Conservation (phyloP, 805 yeast species). For the Grigorovia yakushimaensis region DNA sequence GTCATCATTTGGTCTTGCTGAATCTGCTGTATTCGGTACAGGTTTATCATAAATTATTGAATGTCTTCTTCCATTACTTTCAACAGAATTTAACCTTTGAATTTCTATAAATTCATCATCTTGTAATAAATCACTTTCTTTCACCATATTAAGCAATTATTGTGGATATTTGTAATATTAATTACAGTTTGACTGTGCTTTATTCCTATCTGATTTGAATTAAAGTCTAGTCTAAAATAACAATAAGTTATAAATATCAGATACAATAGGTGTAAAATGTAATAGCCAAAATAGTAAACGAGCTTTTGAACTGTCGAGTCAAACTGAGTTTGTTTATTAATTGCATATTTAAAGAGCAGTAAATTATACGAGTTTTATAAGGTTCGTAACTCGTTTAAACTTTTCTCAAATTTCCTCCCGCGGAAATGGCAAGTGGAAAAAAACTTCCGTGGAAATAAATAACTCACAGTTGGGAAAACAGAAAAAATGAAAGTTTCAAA, state of each 20-base stretch:
- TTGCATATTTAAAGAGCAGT: background rate
- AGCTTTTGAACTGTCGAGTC: background rate
- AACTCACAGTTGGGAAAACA: too few relatives aligned
- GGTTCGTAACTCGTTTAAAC: background rate
- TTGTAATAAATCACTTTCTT: constrained; percentile 11
- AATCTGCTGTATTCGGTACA: background rate
- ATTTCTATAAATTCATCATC: constrained; percentile 20
- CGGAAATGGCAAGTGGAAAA: too few relatives aligned
- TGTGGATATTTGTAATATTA: background rate
- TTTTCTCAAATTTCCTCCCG: too few relatives aligned
- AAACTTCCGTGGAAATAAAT: background rate
- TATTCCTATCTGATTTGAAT: too few relatives aligned
- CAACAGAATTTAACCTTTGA: constrained; percentile 17
- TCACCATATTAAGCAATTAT: background rate
- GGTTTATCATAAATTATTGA: constrained; percentile 11
- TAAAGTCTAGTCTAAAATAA: too few relatives aligned
- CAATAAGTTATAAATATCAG: background rate
- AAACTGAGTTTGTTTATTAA: background rate
- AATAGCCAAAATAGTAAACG: background rate
- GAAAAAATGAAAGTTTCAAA: too few relatives aligned
- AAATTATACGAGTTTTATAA: background rate
- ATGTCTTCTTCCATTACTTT: constrained; percentile 7
- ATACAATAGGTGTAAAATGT: background rate
- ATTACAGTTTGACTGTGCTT: background rate
- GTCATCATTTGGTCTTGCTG: background rate